phyloP scores from a whole-genome alignment of 1,284 basidiomycete genomes.

The Paramarasmius palmivorus region DNA sequence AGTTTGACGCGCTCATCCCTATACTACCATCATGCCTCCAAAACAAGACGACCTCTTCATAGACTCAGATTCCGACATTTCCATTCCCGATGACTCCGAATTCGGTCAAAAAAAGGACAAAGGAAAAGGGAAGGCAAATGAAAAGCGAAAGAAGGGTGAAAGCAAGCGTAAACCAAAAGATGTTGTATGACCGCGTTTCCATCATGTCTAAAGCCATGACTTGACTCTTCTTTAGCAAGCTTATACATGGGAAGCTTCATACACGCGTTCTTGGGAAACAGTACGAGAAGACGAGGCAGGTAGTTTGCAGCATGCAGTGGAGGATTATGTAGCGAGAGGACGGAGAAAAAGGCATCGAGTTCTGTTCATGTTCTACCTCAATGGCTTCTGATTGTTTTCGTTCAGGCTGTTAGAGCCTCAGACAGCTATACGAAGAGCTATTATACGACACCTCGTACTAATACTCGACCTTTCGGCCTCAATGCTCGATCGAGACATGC shows the following conservation, averaged over 20 bases:
- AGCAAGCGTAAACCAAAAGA: slow-evolving; percentile 49
- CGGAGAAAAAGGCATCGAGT: slow-evolving; percentile 74
- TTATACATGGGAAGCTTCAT: slow-evolving; percentile 96
- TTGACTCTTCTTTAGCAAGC: slow-evolving; percentile 53
- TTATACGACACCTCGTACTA: slow-evolving; percentile 93
- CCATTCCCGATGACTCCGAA: slow-evolving; percentile 28
- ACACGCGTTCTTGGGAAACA: slow-evolving; percentile 94
- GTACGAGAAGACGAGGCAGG: slow-evolving; percentile 96
- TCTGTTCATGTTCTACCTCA: background rate
- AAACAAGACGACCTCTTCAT: slow-evolving; percentile 13
- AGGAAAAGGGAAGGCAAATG: slow-evolving; percentile 40
- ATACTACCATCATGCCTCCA: slow-evolving; percentile 1
- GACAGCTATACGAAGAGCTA: slow-evolving; percentile 88
- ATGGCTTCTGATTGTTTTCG: background rate
- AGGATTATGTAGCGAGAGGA: slow-evolving; percentile 84
- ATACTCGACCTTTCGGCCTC: slow-evolving; percentile 88
- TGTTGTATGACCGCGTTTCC: slow-evolving; percentile 30
- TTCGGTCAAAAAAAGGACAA: slow-evolving; percentile 38
- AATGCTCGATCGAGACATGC: slow-evolving; percentile 95
- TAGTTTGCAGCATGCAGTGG: slow-evolving; percentile 87
- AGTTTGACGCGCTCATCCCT: too few relatives aligned
- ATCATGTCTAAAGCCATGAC: slow-evolving; percentile 1
- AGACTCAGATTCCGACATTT: slow-evolving; percentile 42
- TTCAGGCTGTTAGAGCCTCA: slow-evolving; percentile 76
- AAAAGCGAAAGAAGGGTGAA: slow-evolving; percentile 41